Evolutionary conservation across 495 filamentous ascomycete species (phyloP).

Genomic region (Neohortaea acidophila): DNA sequence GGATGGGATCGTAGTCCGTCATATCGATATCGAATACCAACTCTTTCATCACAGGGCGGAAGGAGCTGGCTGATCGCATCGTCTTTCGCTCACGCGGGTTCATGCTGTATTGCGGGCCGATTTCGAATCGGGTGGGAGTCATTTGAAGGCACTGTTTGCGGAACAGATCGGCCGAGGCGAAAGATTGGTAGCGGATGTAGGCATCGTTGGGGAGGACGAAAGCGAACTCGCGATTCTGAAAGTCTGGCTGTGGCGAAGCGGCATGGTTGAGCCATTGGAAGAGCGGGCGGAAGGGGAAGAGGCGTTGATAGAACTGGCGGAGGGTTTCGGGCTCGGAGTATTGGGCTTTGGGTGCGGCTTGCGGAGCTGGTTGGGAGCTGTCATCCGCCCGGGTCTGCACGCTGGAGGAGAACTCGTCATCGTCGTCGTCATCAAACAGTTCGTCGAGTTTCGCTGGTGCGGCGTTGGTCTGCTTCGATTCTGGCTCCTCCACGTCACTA

Average conservation of each 20-base stretch:
- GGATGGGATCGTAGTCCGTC: conserved; percentile 94
- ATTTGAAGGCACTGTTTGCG: conserved; percentile 77
- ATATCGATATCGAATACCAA: conserved; percentile 98
- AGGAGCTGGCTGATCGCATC: conserved; percentile 54
- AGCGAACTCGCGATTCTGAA: conserved; percentile 85
- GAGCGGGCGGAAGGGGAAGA: conserved; percentile 87
- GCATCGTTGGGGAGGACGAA: conserved; percentile 81
- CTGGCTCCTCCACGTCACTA: not conserved
- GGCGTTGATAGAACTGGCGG: conserved; percentile 82
- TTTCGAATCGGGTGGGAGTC: conserved; percentile 90
- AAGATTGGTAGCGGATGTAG: conserved; percentile 86
- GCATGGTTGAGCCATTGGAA: conserved; percentile 99
- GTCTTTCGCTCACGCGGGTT: conserved; percentile 91
- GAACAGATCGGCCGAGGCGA: conserved; percentile 66
- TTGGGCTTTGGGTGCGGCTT: conserved; percentile 22
- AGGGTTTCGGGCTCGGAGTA: conserved; percentile 66
- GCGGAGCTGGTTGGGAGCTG: conserved; percentile 13
- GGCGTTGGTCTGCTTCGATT: not conserved
- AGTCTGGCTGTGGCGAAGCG: conserved; percentile 68
- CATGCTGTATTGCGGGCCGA: conserved; percentile 83
- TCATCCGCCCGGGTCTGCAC: conserved; percentile 23
- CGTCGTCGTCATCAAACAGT: conserved; percentile 64
- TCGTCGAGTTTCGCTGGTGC: conserved; percentile 48
- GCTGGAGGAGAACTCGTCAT: conserved; percentile 57
- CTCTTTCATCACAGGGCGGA: conserved; percentile 72